phyloP scores from a whole-genome alignment of 2,329 filamentous ascomycete genomes.

The Phyllosticta ampelicida region DNA sequence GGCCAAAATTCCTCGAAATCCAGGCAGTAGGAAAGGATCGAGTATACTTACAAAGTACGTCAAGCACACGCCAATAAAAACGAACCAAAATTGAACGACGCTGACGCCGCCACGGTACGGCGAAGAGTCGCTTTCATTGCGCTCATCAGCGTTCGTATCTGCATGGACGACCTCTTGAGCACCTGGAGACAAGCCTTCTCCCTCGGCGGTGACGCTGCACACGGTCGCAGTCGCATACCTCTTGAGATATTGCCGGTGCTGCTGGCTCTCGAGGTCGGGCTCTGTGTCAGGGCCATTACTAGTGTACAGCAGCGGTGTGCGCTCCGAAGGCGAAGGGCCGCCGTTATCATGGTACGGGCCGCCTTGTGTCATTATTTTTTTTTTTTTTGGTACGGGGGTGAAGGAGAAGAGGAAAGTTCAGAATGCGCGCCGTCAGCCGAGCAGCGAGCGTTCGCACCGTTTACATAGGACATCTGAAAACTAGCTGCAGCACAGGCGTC shows the following conservation, averaged over 20 bases:
- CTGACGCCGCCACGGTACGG: conserved; percentile 23
- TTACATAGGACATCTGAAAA: background rate
- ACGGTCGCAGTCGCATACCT: background rate
- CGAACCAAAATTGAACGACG: conserved; percentile 24
- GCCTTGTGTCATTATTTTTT: background rate
- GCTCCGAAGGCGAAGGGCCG: background rate
- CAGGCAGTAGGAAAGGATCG: too few species aligned
- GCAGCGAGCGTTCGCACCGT: background rate
- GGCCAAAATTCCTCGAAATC: too few species aligned
- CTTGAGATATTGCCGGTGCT: background rate
- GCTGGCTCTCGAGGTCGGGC: background rate
- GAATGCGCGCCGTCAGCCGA: background rate
- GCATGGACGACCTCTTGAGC: conserved; percentile 12
- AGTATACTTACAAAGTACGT: conserved; percentile 29
- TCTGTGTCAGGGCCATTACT: background rate
- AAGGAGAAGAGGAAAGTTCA: background rate
- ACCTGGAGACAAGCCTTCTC: conserved; percentile 18
- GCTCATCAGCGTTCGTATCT: conserved; percentile 6
- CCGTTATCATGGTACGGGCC: background rate
- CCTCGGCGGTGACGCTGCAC: conserved; percentile 11
- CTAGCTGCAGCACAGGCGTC: background rate
- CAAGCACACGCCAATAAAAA: conserved; percentile 27
- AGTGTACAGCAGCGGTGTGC: background rate
- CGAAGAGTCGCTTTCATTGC: conserved; percentile 16
- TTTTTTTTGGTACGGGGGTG: background rate